Evolutionary conservation across 805 yeast species (phyloP), one percentile per base, ranked within the genome.

Genomic region (Wickerhamomyces queroliae): DNA sequence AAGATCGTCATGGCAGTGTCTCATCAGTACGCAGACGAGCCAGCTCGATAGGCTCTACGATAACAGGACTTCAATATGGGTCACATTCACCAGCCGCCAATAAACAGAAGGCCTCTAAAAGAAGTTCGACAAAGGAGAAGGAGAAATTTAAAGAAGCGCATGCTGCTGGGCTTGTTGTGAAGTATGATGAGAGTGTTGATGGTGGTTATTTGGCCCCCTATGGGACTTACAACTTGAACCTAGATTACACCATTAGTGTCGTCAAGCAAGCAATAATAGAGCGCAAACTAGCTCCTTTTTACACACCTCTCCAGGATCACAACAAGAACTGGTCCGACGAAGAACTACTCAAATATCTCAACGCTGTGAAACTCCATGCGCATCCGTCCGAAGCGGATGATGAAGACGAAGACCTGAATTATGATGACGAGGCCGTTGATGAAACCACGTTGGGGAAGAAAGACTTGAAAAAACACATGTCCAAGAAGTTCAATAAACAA

Each of bases 191-290:
- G 53, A 76, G 68, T 46, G 95, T 91, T 13, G 98, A 93, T 62
- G 99, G 99, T 16, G 99, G 99, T 2, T 89, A 66, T 56, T 63
- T 91, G 46, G 96, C 95, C 1, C 96, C 98, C 0, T 86, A 76
- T 61, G 97, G 97, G 2, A 84, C 85, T 24, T 91, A 91, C 61
- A 76, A 80, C 46, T 68, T 74, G 24, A 79, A 83, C 35, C 59
- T 83, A 39, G 95, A 86, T 58, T 91, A 78, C 63, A 75, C 83
- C 52, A 74, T 84, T 13, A 74, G 74, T 13, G 67, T 83, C 3
- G 97, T 93, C n/a, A 72, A 85, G 38, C 72, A 66, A 15, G 65
- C 84, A 29, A 83, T 91, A 18, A 66, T 80, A 16, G 75, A 76
- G 23, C 72, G 99, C 36, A 74, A 71, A 49, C 53, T 91, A 29